phyloP scores from a whole-genome alignment of 768 basidiomycete genomes.

The Phallus indusiatus region DNA sequence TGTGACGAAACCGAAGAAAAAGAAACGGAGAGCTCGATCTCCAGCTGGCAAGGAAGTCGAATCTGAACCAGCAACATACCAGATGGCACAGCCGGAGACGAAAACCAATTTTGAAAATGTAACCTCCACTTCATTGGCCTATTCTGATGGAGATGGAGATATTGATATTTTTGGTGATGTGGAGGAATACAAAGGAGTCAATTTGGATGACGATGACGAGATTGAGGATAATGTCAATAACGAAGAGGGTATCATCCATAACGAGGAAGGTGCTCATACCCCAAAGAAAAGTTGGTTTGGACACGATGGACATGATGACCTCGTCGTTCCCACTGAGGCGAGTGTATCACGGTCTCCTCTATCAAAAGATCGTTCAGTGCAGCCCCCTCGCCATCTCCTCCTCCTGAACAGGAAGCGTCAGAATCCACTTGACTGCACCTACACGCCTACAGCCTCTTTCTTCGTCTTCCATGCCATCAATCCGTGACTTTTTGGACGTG shows the following conservation, averaged over 20 bases:
- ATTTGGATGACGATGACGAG: conserved; percentile 42
- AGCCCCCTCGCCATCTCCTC: background rate
- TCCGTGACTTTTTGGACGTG: conserved; percentile 72
- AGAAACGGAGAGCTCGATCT: conserved; percentile 31
- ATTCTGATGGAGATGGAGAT: conserved; percentile 40
- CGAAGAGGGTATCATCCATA: background rate
- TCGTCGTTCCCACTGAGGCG: background rate
- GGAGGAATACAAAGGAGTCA: conserved; percentile 72
- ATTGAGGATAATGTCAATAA: conserved; percentile 6
- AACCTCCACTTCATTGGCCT: conserved; percentile 12
- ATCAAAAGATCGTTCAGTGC: background rate
- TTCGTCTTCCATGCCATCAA: conserved; percentile 76
- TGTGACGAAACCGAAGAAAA: conserved; percentile 38
- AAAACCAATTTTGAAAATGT: background rate
- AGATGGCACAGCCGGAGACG: conserved; percentile 10
- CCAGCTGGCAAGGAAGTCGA: conserved; percentile 17
- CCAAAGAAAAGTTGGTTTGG: conserved; percentile 8
- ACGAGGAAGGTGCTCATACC: background rate
- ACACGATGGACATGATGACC: background rate
- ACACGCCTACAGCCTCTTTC: conserved; percentile 63
- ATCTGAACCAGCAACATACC: conserved; percentile 7
- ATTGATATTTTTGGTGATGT: conserved; percentile 84
- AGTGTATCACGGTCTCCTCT: too few species aligned
- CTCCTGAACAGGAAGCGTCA: conserved; percentile 28
- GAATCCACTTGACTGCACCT: conserved; percentile 24